Evolutionary conservation across 306 rosid species (phyloP).

Genomic region (Fagus crenata): DNA sequence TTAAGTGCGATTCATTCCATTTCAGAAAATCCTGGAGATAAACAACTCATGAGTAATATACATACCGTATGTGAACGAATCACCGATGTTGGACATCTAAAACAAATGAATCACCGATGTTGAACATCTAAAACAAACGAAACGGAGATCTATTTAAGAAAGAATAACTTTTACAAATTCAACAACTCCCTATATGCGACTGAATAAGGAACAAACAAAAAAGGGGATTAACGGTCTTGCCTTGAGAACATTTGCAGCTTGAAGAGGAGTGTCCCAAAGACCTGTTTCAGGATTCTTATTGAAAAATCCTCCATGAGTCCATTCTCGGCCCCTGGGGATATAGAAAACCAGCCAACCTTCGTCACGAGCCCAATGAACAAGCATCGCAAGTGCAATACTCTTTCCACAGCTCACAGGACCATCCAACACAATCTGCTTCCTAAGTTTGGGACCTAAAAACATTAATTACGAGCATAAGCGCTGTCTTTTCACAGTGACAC

Average conservation of each 20-base stretch:
- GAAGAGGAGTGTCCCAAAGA: constrained; percentile 94
- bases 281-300: constrained; percentile 65
- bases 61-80: background rate
- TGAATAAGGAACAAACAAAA: background rate
- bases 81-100: background rate
- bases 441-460: constrained; percentile 60
- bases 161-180: background rate
- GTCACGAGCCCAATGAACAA: constrained; percentile 95
- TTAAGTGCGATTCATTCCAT: constrained; percentile 67
- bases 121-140: background rate
- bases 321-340: constrained; percentile 76
- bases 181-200: background rate
- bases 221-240: constrained; percentile 41
- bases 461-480: constrained; percentile 22
- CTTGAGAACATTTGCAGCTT: constrained; percentile 78
- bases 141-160: background rate
- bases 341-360: constrained; percentile 98
- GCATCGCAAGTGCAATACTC: constrained; percentile 89
- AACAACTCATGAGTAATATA: constrained; percentile 33
- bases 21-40: constrained; percentile 80
- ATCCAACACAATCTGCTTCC: constrained; percentile 82
- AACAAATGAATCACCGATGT: background rate
- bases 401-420: constrained; percentile 92
- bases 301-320: constrained; percentile 93
- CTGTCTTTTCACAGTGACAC: constrained; percentile 1